A percentile compares a stretch with the other conserved stretches of the same genome.
Conservation (phyloP, 2,329 filamentous ascomycete species). For the Diatrype stigma region DNA sequence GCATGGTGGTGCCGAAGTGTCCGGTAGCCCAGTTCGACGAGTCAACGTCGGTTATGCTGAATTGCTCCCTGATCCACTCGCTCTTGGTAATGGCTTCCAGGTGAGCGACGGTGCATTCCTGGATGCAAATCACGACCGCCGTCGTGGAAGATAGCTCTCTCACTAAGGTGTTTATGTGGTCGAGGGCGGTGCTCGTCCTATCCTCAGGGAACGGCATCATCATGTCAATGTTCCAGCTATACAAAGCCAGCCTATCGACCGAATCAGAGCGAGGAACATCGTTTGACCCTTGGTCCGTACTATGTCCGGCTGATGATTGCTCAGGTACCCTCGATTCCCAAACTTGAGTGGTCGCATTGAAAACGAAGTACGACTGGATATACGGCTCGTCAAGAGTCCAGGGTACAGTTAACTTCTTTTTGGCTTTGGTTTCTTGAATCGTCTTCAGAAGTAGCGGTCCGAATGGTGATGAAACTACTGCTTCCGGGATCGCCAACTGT, state of each 20-base stretch:
- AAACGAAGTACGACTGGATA: not conserved
- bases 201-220: conserved; percentile 27
- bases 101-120: not conserved
- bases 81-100: not conserved
- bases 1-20: conserved; percentile 48
- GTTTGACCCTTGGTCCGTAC: not conserved
- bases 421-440: not conserved
- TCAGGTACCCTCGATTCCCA: not conserved
- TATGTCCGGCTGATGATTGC: not conserved
- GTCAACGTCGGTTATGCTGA: not conserved
- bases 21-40: not conserved
- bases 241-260: conserved; percentile 16
- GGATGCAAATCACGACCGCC: not conserved
- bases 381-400: not conserved
- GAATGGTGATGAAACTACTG: not conserved
- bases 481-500: not conserved
- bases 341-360: not conserved
- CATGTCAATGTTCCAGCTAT: conserved; percentile 35
- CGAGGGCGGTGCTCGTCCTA: conserved; percentile 29
- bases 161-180: conserved; percentile 21
- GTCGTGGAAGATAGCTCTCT: not conserved
- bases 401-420: not conserved
- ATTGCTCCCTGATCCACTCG: not conserved
- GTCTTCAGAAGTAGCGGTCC: not conserved
- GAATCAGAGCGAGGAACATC: not conserved